Conservation (phyloP, 2,329 filamentous ascomycete genomes). For the Mycosphaerella sp. region DNA sequence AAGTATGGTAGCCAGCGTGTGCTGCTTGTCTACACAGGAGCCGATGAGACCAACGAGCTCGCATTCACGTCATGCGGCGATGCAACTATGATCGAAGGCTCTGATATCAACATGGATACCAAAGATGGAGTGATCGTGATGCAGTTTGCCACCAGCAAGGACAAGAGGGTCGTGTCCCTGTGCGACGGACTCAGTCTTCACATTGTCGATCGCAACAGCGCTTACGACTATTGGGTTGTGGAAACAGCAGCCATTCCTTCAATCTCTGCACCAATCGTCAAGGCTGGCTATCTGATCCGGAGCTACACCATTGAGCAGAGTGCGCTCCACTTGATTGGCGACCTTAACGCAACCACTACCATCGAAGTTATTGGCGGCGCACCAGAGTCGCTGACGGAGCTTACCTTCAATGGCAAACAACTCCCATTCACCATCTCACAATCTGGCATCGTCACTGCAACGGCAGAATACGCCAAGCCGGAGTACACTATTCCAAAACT, state of each 20-base stretch:
- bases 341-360: slow-evolving; percentile 63
- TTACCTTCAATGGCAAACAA: slow-evolving; percentile 56
- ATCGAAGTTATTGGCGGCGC: slow-evolving; percentile 63
- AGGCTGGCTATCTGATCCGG: slow-evolving; percentile 60
- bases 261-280: slow-evolving; percentile 49
- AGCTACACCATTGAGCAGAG: slow-evolving; percentile 51
- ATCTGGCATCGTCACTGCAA: slow-evolving; percentile 46
- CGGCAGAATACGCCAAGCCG: slow-evolving; percentile 47
- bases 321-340: slow-evolving; percentile 59
- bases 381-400: slow-evolving; percentile 45
- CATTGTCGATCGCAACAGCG: slow-evolving; percentile 57
- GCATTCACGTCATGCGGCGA: slow-evolving; percentile 40
- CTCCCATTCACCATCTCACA: slow-evolving; percentile 28
- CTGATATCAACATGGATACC: slow-evolving; percentile 33
- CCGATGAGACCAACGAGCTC: slow-evolving; percentile 58
- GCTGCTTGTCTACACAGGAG: slow-evolving; percentile 58
- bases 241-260: slow-evolving; percentile 39
- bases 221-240: slow-evolving; percentile 64
- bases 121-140: slow-evolving; percentile 44
- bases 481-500: slow-evolving; percentile 53
- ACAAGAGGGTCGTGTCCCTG: slow-evolving; percentile 49
- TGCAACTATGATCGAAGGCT: slow-evolving; percentile 40
- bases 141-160: slow-evolving; percentile 52
- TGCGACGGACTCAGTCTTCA: slow-evolving; percentile 49
- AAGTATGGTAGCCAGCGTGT: slow-evolving; percentile 54